A percentile compares a stretch with the other conserved stretches of the same genome.
Evolutionary conservation across 78 protist genomes (phyloP).

Genomic region (Mastigamoeba balamuthi): DNA sequence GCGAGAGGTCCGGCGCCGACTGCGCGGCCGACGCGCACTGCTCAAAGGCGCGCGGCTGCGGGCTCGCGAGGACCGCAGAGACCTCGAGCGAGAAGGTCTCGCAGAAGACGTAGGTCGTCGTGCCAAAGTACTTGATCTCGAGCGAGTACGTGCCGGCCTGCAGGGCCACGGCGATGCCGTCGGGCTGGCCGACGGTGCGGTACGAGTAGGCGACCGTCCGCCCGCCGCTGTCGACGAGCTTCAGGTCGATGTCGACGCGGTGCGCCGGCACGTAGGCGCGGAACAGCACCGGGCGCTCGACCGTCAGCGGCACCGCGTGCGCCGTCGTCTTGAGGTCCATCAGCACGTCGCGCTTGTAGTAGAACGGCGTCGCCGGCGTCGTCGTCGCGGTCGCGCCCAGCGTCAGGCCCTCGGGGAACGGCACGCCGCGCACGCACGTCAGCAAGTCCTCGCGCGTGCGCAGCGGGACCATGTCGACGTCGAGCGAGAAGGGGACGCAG

Average conservation of each 20-base stretch:
- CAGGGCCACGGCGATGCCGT: constrained; percentile 7
- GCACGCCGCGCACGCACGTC: constrained; percentile 14
- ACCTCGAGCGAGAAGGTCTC: constrained; percentile 14
- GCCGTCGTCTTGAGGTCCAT: not conserved
- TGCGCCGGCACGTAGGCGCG: constrained; percentile 14
- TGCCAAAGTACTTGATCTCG: constrained; percentile 5
- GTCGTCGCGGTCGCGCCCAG: constrained; percentile 7
- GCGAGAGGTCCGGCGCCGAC: too few species aligned
- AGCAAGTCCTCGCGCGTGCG: constrained; percentile 11
- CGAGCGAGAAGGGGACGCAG: constrained; percentile 16
- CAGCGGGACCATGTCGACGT: constrained; percentile 11
- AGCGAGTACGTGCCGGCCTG: not conserved
- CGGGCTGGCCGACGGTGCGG: constrained; percentile 24
- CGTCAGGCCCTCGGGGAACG: not conserved
- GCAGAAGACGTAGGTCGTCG: constrained; percentile 22
- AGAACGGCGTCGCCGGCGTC: constrained; percentile 29
- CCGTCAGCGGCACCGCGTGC: constrained; percentile 2
- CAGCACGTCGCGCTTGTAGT: constrained; percentile 14
- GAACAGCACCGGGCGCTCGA: not conserved
- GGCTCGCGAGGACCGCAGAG: too few species aligned
- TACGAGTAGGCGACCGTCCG: not conserved
- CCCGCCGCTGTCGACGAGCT: not conserved
- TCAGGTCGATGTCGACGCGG: constrained; percentile 29
- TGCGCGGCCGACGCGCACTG: too few species aligned
- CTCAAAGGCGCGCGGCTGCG: too few species aligned